phyloP scores from a whole-genome alignment of 2,329 filamentous ascomycete genomes.

The Fusarium decemcellulare region DNA sequence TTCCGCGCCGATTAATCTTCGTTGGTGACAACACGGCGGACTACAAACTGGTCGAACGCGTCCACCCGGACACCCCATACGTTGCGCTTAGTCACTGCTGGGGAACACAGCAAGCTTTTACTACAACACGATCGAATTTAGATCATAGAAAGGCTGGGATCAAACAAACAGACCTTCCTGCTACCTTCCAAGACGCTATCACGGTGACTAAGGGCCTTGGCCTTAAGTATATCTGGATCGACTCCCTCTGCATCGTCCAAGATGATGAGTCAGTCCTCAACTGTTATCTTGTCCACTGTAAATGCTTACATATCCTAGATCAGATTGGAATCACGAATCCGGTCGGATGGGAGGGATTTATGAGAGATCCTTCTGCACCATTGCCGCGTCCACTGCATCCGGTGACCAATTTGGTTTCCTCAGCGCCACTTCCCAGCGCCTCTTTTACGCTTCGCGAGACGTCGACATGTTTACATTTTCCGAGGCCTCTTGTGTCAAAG shows the following conservation, averaged over 20 bases:
- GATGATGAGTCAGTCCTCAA: neutral
- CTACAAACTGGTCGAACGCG: neutral
- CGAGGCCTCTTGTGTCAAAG: neutral
- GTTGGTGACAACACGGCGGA: neutral
- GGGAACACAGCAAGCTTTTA: neutral
- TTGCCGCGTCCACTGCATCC: neutral
- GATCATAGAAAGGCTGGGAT: neutral
- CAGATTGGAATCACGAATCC: neutral
- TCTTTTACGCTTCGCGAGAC: neutral
- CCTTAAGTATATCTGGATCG: slow-evolving; percentile 3
- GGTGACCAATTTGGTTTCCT: neutral
- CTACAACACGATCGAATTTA: neutral
- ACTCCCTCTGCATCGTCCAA: slow-evolving; percentile 1
- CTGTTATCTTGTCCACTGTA: neutral
- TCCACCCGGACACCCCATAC: neutral
- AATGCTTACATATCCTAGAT: neutral
- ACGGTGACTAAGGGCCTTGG: neutral
- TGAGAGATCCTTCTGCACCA: neutral
- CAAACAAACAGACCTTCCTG: neutral
- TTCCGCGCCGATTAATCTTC: neutral
- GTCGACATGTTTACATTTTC: neutral
- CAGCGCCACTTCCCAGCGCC: neutral
- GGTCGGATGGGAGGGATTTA: neutral
- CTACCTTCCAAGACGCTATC: neutral
- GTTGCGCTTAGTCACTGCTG: slow-evolving; percentile 3